Conservation (phyloP, 2,329 filamentous ascomycete species). For the Pseudocercospora musae region DNA sequence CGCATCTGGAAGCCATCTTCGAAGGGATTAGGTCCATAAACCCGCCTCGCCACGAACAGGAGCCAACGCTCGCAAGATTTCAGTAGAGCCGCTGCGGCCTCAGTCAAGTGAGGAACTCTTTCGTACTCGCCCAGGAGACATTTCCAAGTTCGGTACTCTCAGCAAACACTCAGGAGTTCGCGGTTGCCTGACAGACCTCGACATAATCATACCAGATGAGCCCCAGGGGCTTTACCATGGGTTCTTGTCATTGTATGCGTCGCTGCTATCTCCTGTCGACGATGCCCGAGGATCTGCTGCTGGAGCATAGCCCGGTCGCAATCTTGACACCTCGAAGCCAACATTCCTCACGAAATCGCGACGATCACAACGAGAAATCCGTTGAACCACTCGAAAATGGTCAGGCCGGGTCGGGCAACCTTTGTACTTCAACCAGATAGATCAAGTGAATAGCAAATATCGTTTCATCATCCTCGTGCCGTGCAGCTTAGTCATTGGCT, state of each 20-base stretch:
- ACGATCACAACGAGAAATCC: not conserved
- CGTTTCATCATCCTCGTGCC: conserved; percentile 11
- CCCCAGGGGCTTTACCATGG: not conserved
- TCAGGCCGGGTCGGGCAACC: not conserved
- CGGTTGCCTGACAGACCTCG: not conserved
- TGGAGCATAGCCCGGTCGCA: not conserved
- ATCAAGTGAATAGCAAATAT: conserved; percentile 21
- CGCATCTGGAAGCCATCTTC: no score
- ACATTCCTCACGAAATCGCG: not conserved
- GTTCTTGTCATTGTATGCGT: not conserved
- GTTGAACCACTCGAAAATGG: not conserved
- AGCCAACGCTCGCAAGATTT: no score
- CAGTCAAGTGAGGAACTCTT: not conserved
- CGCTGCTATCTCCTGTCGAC: not conserved
- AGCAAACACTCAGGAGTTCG: not conserved
- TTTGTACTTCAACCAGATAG: conserved; percentile 14
- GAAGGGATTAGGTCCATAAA: no score
- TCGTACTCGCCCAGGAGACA: not conserved
- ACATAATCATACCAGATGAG: not conserved
- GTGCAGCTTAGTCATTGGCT: conserved; percentile 19
- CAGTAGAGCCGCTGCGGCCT: no score
- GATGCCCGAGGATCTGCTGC: not conserved
- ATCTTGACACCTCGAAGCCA: not conserved
- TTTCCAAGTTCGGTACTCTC: not conserved
- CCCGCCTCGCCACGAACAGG: no score